Conservation (phyloP, 2,329 filamentous ascomycete species). For the Paramyrothecium roridum region DNA sequence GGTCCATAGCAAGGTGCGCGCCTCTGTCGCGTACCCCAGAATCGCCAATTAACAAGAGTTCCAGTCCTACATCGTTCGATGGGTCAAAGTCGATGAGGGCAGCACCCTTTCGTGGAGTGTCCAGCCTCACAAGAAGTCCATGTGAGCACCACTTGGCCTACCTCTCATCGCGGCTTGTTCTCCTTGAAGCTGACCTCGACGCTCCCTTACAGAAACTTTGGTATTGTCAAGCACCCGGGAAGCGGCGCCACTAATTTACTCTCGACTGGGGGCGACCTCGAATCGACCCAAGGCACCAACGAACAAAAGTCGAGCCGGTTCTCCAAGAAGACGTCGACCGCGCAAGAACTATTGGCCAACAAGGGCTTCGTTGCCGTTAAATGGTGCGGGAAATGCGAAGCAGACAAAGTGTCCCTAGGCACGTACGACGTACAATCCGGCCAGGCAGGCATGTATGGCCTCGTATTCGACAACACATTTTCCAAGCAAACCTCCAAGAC, state of each 20-base stretch:
- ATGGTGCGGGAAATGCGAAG: constrained; percentile 95
- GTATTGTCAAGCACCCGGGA: constrained; percentile 94
- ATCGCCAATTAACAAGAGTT: constrained; percentile 16
- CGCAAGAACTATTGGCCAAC: constrained; percentile 60
- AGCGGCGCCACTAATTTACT: constrained; percentile 52
- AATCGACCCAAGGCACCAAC: constrained; percentile 34
- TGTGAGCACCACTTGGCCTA: constrained; percentile 43
- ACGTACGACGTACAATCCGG: constrained; percentile 74
- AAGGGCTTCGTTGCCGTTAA: constrained; percentile 69
- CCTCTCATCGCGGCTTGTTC: neutral
- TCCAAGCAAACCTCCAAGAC: constrained; percentile 94
- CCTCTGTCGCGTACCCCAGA: neutral
- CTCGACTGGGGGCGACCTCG: constrained; percentile 38
- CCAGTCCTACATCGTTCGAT: constrained; percentile 96
- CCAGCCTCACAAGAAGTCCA: constrained; percentile 95
- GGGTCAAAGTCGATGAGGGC: constrained; percentile 86
- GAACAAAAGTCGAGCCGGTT: constrained; percentile 46
- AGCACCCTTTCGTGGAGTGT: constrained; percentile 97
- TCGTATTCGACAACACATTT: constrained; percentile 99
- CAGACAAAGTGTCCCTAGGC: constrained; percentile 90
- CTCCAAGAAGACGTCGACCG: constrained; percentile 57
- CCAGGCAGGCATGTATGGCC: constrained; percentile 88
- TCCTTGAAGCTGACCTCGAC: constrained; percentile 4
- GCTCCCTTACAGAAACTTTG: constrained; percentile 68
- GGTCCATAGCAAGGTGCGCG: constrained; percentile 81